These are phyloP conservation scores for Xylariaceae sp. DNA, from an alignment of 2,329 filamentous ascomycete species.

Conservation along the genomic window DNA sequence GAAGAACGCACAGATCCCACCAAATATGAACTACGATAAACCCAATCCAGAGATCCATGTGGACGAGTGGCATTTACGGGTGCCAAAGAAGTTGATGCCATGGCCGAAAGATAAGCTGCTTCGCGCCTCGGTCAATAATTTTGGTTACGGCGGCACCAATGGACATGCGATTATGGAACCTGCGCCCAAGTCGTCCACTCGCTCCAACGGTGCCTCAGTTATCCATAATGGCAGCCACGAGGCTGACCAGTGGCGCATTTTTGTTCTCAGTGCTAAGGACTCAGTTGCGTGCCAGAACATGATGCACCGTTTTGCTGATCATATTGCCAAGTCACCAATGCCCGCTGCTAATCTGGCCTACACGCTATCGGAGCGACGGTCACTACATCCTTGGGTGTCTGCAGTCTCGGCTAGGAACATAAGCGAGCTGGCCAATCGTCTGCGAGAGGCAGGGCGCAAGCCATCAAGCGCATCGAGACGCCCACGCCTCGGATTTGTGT, in stretches of 20 bases:
- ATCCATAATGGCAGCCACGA: not conserved
- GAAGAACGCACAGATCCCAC: constrained; percentile 36
- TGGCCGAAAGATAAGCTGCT: not conserved
- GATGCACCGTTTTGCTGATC: not conserved
- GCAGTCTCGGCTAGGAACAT: not conserved
- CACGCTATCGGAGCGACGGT: constrained; percentile 16
- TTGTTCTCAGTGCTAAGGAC: constrained; percentile 20
- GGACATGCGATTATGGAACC: constrained; percentile 42
- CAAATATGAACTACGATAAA: constrained; percentile 32
- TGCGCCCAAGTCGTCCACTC: not conserved
- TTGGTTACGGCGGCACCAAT: constrained; percentile 49
- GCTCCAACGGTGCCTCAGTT: not conserved
- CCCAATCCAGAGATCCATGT: constrained; percentile 28
- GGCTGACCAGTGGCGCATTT: not conserved
- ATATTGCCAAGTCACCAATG: too few relatives aligned
- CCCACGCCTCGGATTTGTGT: constrained; percentile 25
- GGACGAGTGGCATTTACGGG: not conserved
- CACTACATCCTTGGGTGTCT: constrained; percentile 3
- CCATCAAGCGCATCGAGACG: not conserved
- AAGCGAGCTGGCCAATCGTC: not conserved
- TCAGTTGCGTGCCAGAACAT: not conserved
- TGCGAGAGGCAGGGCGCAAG: not conserved
- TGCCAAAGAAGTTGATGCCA: not conserved
- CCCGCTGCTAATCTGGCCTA: constrained; percentile 5
- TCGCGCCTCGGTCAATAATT: constrained; percentile 45